Conservation (phyloP, 2,329 filamentous ascomycete genomes). For the Fonsecaea nubica region DNA sequence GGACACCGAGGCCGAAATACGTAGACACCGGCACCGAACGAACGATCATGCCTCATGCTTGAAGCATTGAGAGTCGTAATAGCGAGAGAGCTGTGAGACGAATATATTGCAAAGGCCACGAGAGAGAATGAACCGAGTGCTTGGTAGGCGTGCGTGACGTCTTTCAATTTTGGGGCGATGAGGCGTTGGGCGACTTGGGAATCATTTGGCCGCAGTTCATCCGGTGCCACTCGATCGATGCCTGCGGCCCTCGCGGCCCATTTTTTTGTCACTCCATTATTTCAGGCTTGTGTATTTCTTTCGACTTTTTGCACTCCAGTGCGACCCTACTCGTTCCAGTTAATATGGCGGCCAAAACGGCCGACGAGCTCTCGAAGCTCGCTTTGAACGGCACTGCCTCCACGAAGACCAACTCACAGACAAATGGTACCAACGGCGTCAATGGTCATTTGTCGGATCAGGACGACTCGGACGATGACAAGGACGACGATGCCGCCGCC, state of each 20-base stretch:
- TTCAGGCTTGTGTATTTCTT: slow-evolving; percentile 7
- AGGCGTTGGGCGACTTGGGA: background rate
- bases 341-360: slow-evolving; percentile 39
- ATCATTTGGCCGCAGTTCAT: slow-evolving; percentile 14
- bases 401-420: slow-evolving; percentile 37
- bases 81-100: background rate
- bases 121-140: background rate
- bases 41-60: slow-evolving; percentile 41
- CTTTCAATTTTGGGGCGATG: slow-evolving; percentile 16
- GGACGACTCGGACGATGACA: slow-evolving; percentile 61
- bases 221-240: slow-evolving; percentile 12
- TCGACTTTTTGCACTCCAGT: background rate
- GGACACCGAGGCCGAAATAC: slow-evolving; percentile 18
- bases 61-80: slow-evolving; percentile 2
- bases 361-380: slow-evolving; percentile 41
- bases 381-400: slow-evolving; percentile 44
- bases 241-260: slow-evolving; percentile 2
- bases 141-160: slow-evolving; percentile 17
- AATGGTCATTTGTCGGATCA: slow-evolving; percentile 57
- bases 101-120: background rate
- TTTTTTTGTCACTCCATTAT: background rate
- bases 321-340: background rate
- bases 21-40: slow-evolving; percentile 29
- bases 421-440: slow-evolving; percentile 44
- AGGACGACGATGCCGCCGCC: slow-evolving; percentile 56